These are phyloP conservation scores for Amaranthus palmeri DNA, from an alignment of 148 eudicot species.

Conservation along the genomic window DNA sequence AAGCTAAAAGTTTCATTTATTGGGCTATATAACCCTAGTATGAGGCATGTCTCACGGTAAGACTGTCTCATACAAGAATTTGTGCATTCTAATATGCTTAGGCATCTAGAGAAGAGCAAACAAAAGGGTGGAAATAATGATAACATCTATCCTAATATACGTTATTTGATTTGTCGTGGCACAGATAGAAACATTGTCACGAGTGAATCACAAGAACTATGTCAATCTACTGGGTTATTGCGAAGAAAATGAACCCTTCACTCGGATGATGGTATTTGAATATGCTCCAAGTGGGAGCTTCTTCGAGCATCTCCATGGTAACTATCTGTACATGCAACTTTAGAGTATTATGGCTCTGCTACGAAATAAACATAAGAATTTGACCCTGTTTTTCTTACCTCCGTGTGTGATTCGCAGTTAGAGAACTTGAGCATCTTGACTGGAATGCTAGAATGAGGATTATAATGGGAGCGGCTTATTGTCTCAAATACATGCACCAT, in stretches of 20 bases:
- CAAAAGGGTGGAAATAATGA: not conserved
- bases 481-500: conserved; percentile 84
- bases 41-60: too few species aligned
- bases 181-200: conserved; percentile 76
- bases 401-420: conserved; percentile 40
- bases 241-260: conserved; percentile 84
- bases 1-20: too few species aligned
- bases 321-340: not conserved
- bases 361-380: not conserved
- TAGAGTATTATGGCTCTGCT: not conserved
- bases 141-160: not conserved
- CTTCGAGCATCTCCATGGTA: conserved; percentile 88
- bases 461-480: conserved; percentile 86
- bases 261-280: conserved; percentile 95
- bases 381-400: not conserved
- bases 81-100: not conserved
- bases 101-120: not conserved
- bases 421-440: conserved; percentile 86
- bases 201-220: conserved; percentile 96
- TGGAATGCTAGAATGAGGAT: conserved; percentile 80
- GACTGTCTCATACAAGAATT: too few species aligned
- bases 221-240: conserved; percentile 94
- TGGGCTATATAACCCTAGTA: too few species aligned
- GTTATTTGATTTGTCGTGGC: conserved; percentile 7
- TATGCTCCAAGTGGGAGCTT: conserved; percentile 86